Conservation (phyloP, 805 yeast species). For the Lachancea sp. region DNA sequence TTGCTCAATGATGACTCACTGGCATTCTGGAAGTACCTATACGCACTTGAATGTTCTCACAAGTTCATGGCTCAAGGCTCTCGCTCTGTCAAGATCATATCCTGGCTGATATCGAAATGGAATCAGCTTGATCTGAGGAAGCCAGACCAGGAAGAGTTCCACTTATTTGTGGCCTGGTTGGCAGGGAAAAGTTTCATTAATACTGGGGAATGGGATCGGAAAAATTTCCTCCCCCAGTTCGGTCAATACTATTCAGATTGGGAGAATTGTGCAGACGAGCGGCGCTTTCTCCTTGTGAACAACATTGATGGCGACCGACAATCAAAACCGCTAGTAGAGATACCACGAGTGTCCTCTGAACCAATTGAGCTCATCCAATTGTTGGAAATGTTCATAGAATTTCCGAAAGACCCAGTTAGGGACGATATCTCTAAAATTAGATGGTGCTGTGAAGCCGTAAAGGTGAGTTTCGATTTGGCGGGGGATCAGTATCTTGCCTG, state of each 20-base stretch:
- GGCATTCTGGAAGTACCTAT: slow-evolving; percentile 47
- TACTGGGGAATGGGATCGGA: background rate
- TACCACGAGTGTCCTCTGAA: slow-evolving; percentile 4
- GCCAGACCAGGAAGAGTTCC: slow-evolving; percentile 20
- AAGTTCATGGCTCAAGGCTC: slow-evolving; percentile 30
- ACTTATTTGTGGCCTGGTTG: slow-evolving; percentile 42
- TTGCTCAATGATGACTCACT: slow-evolving; percentile 41
- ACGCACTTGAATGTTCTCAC: slow-evolving; percentile 33
- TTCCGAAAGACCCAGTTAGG: slow-evolving; percentile 9
- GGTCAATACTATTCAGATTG: slow-evolving; percentile 8
- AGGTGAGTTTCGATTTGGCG: slow-evolving; percentile 10
- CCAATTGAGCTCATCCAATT: slow-evolving; percentile 6
- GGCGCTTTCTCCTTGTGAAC: slow-evolving; percentile 14
- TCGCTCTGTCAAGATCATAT: slow-evolving; percentile 33
- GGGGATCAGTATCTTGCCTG: slow-evolving; percentile 15
- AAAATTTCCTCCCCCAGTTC: background rate
- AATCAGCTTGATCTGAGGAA: slow-evolving; percentile 16
- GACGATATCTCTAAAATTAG: slow-evolving; percentile 2
- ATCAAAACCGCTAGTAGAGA: background rate
- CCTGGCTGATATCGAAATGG: slow-evolving; percentile 52
- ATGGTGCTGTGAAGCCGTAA: slow-evolving; percentile 18
- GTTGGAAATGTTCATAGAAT: slow-evolving; percentile 12
- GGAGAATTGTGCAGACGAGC: slow-evolving; percentile 11
- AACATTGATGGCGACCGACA: background rate
- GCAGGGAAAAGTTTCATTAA: slow-evolving; percentile 17